Conservation (phyloP, 495 filamentous ascomycete genomes). For the Penicillium chermesinum region DNA sequence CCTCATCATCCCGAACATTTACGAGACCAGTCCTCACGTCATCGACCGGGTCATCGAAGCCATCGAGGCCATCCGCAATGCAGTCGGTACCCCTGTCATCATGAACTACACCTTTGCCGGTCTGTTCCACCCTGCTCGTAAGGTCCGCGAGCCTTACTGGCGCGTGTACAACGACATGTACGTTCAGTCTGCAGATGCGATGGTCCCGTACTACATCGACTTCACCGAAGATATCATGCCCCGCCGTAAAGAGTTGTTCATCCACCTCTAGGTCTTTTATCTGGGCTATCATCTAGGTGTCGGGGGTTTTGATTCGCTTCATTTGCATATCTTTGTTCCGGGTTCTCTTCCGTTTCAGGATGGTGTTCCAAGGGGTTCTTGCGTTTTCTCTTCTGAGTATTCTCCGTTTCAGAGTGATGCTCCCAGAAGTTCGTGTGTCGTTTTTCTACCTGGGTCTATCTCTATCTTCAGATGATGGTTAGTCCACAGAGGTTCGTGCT, state of each 20-base stretch:
- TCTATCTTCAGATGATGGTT: too few species aligned
- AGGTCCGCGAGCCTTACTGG: slow-evolving; percentile 92
- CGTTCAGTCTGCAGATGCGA: slow-evolving; percentile 84
- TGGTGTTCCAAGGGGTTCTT: slow-evolving; percentile 19
- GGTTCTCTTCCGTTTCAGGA: slow-evolving; percentile 5
- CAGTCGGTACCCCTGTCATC: slow-evolving; percentile 81
- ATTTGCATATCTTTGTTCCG: slow-evolving; percentile 4
- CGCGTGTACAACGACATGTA: slow-evolving; percentile 96
- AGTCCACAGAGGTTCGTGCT: too few species aligned
- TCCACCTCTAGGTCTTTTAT: too few species aligned
- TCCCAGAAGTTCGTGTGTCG: too few species aligned
- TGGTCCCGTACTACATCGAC: slow-evolving; percentile 92
- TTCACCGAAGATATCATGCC: slow-evolving; percentile 70
- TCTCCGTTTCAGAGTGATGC: too few species aligned
- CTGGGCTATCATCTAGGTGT: slow-evolving; percentile 65
- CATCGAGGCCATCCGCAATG: slow-evolving; percentile 93
- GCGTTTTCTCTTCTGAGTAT: slow-evolving; percentile 11
- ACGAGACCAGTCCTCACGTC: slow-evolving; percentile 97
- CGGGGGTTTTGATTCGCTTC: slow-evolving; percentile 13
- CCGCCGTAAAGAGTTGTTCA: slow-evolving; percentile 72
- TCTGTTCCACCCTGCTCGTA: slow-evolving; percentile 91
- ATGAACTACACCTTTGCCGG: slow-evolving; percentile 99
- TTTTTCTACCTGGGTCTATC: too few species aligned
- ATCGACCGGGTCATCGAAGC: slow-evolving; percentile 97
- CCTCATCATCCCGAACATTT: slow-evolving; percentile 92